These are phyloP conservation scores for Alternaria sp. DNA, from an alignment of 2,329 filamentous ascomycete genomes.

Conservation along the genomic window DNA sequence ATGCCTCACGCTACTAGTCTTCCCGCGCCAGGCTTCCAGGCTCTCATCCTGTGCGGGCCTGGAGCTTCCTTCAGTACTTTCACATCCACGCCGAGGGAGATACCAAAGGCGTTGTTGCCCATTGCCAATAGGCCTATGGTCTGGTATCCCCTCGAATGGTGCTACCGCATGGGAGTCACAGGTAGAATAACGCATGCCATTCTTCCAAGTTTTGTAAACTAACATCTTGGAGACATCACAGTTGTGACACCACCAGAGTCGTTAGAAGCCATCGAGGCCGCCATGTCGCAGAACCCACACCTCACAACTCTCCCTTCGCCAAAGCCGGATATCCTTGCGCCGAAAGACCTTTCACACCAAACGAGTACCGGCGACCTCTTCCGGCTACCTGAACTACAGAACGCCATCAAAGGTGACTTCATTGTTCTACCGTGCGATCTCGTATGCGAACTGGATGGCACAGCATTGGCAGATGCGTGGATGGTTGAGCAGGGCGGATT, in stretches of 20 bases:
- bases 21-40: conserved; percentile 80
- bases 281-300: conserved; percentile 79
- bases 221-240: conserved; percentile 58
- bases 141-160: conserved; percentile 88
- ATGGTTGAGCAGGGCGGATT: conserved; percentile 82
- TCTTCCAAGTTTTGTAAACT: not conserved
- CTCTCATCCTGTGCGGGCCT: conserved; percentile 82
- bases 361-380: conserved; percentile 91
- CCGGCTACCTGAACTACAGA: conserved; percentile 80
- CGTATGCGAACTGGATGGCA: conserved; percentile 86
- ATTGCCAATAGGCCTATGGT: conserved; percentile 89
- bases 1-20: conserved; percentile 79
- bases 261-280: conserved; percentile 70
- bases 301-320: conserved; percentile 77
- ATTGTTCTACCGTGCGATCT: conserved; percentile 91
- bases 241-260: conserved; percentile 67
- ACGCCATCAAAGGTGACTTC: conserved; percentile 84
- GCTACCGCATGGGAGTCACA: conserved; percentile 80
- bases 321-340: conserved; percentile 78
- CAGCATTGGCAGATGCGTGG: conserved; percentile 87
- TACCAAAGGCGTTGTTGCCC: conserved; percentile 81
- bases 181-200: conserved; percentile 54
- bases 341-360: conserved; percentile 77
- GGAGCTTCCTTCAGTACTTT: conserved; percentile 85
- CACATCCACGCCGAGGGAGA: conserved; percentile 79